Base-by-base conservation (phyloP, 768 basidiomycete species). In the Kwoniella dendrophila region DNA sequence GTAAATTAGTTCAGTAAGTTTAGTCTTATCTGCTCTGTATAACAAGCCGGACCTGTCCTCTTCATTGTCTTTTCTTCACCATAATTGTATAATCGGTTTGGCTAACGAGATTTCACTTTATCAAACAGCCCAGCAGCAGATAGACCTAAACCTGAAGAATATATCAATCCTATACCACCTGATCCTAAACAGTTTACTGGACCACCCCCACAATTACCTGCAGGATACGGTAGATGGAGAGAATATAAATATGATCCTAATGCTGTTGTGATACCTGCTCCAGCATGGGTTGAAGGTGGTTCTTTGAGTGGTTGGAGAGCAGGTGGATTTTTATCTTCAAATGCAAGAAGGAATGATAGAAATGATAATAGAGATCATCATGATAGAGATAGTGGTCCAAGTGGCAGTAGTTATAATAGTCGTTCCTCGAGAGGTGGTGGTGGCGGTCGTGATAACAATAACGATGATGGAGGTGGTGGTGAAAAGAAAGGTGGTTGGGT, bases 1-100 rank as follows among this genome's bases (percentile, higher is more conserved):
- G 95, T 78, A 84, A 88, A 20, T 84, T 86, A 56, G 91, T 90
- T 78, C 93, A 96, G 92, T 94, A 77, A 80, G 90, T 87, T 38
- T 57, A 29, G 18, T 27, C 14, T 24, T 30, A 6, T 50, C 24
- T 27, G 4, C 4, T 5, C n/a, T 55, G 16, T 55, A 45, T 27
- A 20, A 3, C 22, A 22, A 43, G 8, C 41, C 41, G 10, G 30
- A 18, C 22, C 47, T 40, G 36, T 38, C 29, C 20, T 45, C 27
- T 50, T 18, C 49, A 68, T 62, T 62, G 36, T 55, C 43, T 62
- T 61, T 49, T 27, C 10, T 27, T 40, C 51, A 26, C 22, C 38
- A 40, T 7, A 16, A 6, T 65, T 32, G 10, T 61, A 56, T 65
- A 43, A 22, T 3, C 52, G n/a, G 27, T 18, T 61, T n/a, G n/a